phyloP scores from a whole-genome alignment of 768 basidiomycete species.

The Collybiopsis luxurians region DNA sequence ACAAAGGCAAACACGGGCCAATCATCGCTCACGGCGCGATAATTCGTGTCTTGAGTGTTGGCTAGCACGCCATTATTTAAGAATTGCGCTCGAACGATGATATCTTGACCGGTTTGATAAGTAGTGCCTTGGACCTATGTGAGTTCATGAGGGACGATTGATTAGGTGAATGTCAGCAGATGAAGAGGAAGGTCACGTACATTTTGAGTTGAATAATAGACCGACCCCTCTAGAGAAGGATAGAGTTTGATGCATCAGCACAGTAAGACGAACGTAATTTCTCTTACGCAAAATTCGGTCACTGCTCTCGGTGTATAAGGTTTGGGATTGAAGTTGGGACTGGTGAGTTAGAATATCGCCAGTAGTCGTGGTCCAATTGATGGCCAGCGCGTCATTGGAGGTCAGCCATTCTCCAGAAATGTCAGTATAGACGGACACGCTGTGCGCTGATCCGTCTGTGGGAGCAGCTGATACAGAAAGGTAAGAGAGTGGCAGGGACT shows the following conservation, averaged over 20 bases:
- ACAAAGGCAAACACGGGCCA: constrained; percentile 51
- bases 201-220: constrained; percentile 38
- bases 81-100: constrained; percentile 37
- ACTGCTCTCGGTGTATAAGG: constrained; percentile 34
- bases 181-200: neutral
- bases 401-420: constrained; percentile 43
- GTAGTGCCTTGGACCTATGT: constrained; percentile 23
- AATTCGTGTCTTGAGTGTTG: constrained; percentile 39
- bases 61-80: constrained; percentile 35
- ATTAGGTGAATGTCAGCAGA: neutral
- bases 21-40: constrained; percentile 32
- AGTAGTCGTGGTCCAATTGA: constrained; percentile 45
- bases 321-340: constrained; percentile 31
- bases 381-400: constrained; percentile 25
- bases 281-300: constrained; percentile 47
- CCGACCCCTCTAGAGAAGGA: constrained; percentile 38
- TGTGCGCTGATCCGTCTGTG: constrained; percentile 35
- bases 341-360: constrained; percentile 39
- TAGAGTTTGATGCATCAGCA: too few species aligned
- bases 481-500: constrained; percentile 54
- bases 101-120: constrained; percentile 41
- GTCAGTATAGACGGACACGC: constrained; percentile 46
- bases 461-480: constrained; percentile 34
- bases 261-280: too few species aligned
- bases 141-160: too few species aligned